A percentile compares a stretch with the other conserved stretches of the same genome.
Evolutionary conservation across 768 basidiomycete species (phyloP).

Genomic region (Boletus coccyginus): DNA sequence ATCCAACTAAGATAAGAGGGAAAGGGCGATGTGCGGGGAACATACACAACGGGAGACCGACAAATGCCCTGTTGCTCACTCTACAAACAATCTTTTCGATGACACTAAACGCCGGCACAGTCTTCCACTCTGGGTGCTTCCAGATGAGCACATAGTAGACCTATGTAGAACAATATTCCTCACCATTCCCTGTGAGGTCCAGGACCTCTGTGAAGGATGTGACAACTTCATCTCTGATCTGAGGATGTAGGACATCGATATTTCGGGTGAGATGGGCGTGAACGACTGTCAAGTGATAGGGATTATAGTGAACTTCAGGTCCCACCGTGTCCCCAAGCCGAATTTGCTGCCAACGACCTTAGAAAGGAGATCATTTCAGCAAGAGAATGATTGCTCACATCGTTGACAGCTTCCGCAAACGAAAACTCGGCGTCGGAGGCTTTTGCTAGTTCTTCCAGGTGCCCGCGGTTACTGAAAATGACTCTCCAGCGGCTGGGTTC

Average conservation of each 20-base stretch:
- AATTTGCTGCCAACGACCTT: conserved; percentile 26
- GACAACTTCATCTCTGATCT: conserved; percentile 44
- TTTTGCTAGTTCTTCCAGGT: conserved; percentile 4
- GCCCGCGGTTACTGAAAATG: conserved; percentile 28
- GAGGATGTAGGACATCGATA: conserved; percentile 36
- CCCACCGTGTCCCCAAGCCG: conserved; percentile 41
- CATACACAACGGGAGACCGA: conserved; percentile 47
- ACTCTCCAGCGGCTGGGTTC: conserved; percentile 37
- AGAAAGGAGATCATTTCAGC: background rate
- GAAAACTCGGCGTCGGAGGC: conserved; percentile 5
- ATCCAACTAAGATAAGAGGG: background rate
- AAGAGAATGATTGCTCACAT: conserved; percentile 25
- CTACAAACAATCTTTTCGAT: conserved; percentile 38
- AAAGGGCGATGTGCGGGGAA: background rate
- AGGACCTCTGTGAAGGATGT: conserved; percentile 41
- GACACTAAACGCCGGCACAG: conserved; percentile 23
- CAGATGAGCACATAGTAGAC: background rate
- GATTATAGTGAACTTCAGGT: conserved; percentile 24
- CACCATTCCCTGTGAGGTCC: conserved; percentile 18
- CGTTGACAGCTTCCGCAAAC: conserved; percentile 19
- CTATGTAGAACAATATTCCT: background rate
- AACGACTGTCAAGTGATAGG: conserved; percentile 31
- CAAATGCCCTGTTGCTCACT: conserved; percentile 44
- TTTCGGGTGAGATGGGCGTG: conserved; percentile 31
- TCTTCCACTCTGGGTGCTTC: conserved; percentile 37